phyloP scores from a whole-genome alignment of 176 grass and related monocot species.

The Poa annua region DNA sequence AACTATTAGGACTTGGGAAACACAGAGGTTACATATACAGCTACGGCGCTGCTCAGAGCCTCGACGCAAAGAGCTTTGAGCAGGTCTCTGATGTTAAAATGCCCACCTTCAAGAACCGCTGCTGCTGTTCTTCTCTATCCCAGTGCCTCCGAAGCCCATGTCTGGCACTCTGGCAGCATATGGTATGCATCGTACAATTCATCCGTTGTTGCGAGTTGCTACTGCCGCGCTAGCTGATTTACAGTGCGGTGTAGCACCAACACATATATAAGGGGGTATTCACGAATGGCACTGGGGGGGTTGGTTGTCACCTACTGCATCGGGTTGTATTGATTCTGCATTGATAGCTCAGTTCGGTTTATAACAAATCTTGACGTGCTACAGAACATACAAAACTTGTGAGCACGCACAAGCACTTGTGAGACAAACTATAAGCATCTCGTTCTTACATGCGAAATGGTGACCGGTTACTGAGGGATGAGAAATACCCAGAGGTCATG shows the following conservation, averaged over 20 bases:
- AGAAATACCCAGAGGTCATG: not conserved
- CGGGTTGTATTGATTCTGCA: not conserved
- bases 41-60: accelerated
- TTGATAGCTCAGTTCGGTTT: not conserved
- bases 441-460: constrained; percentile 23
- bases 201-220: not conserved
- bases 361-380: not conserved
- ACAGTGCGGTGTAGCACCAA: too few species aligned
- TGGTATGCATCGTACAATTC: not conserved
- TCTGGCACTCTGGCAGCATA: not conserved
- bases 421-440: constrained; percentile 2
- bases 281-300: not conserved
- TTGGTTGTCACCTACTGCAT: not conserved
- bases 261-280: not conserved
- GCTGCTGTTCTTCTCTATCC: not conserved
- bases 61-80: not conserved
- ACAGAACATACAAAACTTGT: not conserved
- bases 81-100: not conserved
- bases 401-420: not conserved
- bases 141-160: not conserved
- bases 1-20: not conserved
- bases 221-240: not conserved
- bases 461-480: not conserved
- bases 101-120: too few species aligned
- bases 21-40: not conserved